Conservation (phyloP, 257 asterid species). For the Capsicum pubescens region DNA sequence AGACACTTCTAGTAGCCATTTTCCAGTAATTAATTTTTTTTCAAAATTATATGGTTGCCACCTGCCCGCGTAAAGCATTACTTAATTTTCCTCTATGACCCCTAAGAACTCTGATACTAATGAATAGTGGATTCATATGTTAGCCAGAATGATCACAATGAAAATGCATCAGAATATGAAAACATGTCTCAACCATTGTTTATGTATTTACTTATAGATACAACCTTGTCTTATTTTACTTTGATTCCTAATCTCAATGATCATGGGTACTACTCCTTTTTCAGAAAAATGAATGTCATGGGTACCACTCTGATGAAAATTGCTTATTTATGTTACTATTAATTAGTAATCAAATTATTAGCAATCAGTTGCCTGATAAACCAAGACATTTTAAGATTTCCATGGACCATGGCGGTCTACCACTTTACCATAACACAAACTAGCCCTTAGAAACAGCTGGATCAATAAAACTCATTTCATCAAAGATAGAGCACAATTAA, state of each 20-base stretch:
- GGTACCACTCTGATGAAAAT: neutral
- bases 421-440: neutral
- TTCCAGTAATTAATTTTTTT: neutral
- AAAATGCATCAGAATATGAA: neutral
- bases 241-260: neutral
- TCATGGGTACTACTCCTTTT: neutral
- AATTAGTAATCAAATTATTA: neutral
- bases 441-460: neutral
- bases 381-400: neutral
- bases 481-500: constrained; percentile 14
- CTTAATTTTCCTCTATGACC: neutral
- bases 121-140: neutral
- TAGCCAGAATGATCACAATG: neutral
- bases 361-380: neutral
- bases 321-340: neutral
- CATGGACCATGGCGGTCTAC: neutral
- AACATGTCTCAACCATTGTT: neutral
- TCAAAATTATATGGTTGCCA: neutral
- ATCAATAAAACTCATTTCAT: neutral
- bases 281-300: neutral
- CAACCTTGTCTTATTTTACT: neutral
- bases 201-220: neutral
- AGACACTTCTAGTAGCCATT: neutral
- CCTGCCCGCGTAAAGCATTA: neutral
- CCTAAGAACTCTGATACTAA: neutral